A percentile compares a stretch with the other conserved stretches of the same genome.
Conservation (phyloP, 139 green algal species). For the Zygnema circumcarinatum region DNA sequence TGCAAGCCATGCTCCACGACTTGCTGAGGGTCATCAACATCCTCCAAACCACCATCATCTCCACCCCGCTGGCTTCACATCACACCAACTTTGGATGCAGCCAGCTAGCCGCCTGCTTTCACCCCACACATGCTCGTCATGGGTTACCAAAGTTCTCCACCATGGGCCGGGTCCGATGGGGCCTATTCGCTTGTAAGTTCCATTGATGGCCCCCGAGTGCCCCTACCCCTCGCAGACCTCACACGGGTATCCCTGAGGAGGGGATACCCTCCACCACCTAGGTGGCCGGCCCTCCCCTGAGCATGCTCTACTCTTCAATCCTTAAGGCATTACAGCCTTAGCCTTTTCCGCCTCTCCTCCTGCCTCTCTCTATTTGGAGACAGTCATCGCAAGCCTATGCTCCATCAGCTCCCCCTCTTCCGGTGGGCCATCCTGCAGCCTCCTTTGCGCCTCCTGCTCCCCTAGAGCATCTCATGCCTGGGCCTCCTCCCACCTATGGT, state of each 20-base stretch:
- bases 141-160: background rate
- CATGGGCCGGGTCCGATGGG: background rate
- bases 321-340: too few species aligned
- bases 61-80: too few species aligned
- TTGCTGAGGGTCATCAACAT: background rate
- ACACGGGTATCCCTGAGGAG: background rate
- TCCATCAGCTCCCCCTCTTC: background rate
- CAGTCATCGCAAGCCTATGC: background rate
- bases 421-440: background rate
- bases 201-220: background rate
- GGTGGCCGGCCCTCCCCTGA: too few species aligned
- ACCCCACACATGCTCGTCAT: background rate
- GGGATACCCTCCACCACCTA: too few species aligned
- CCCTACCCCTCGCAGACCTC: background rate
- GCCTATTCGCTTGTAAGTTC: background rate
- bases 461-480: background rate
- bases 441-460: background rate
- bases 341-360: background rate
- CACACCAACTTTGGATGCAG: too few species aligned
- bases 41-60: background rate
- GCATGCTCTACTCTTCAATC: too few species aligned
- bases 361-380: background rate
- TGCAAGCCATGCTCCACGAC: background rate
- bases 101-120: background rate
- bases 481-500: background rate